Evolutionary conservation across 495 filamentous ascomycete genomes (phyloP), one percentile per base, ranked within the genome.

Genomic region (Schizothecium vesticola): DNA sequence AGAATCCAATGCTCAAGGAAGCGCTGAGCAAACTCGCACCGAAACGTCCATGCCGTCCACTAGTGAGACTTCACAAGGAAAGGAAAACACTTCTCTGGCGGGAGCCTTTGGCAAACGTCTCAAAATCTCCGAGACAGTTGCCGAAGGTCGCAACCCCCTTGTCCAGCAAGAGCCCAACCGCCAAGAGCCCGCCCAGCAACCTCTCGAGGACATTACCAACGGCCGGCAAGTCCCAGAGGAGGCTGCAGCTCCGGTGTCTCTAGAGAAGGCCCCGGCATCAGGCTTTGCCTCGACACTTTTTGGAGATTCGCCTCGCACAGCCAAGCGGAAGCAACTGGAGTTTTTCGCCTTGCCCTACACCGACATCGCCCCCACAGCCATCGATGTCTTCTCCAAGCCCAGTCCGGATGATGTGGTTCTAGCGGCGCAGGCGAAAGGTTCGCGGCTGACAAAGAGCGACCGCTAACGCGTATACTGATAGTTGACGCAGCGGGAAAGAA

Each of bases 341-440:
- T 72, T 71, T 67, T 86, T 80, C 80, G 83, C 80, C 63, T 80
- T 83, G 75, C 88, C 81, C 70, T 85, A 85, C 78, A 82, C 71
- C 75, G 76, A 78, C 24, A 72, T 76, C 9, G 70, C 80, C 56
- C 76, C 75, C 63, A 72, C 68, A 66, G 64, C 76, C 68, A 71
- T 75, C 73, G 77, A 86, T 80, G 87, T 89, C 64, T 99, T 98
- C 82, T 82, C 89, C 87, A 91, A 86, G 69, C 95, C 95, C 65
- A 97, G 94, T 77, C 95, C 95, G 72, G 95, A 99, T 80, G 96
- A 97, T 80, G 82, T 94, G 69, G 90, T 98, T 67, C 80, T 89
- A 56, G 87, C 89, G 76, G 95, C 95, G 69, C 95, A 97, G 80
- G 90, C 83, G 78, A 95, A 95, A 93, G 89, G 92, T 96, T 90